Evolutionary conservation across 805 yeast species (phyloP), one percentile per base, ranked within the genome.

Genomic region (Cyberlindnera xishuangbannaensis): DNA sequence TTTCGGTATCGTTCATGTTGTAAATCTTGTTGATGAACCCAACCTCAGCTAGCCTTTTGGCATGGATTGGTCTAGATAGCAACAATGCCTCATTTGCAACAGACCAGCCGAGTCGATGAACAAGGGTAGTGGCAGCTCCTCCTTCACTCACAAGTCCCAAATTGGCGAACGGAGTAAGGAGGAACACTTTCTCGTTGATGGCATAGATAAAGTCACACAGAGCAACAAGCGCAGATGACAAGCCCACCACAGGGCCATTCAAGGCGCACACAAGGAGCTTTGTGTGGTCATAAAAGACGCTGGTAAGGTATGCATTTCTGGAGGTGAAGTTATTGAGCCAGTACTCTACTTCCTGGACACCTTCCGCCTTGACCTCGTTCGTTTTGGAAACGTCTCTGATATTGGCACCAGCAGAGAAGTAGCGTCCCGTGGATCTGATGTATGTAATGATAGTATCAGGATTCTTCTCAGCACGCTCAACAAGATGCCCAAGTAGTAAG

Each of bases 181-280:
- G 51, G 39, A 76, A 71, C 31, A 73, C 69, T 24, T 68, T 62
- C 28, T 67, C 71, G 47, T 78, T 74, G 44, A 68, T 71, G 11
- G 80, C 78, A 51, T 83, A 85, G 8, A 86, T 67, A 39, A 86
- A 65, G 58, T 86, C 96, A 57, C 83, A 76, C 34, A 82, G 60
- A n/a, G 80, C 72, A 10, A 84, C 78, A 33, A 86, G 56, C 0
- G 87, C 86, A 3, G 88, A 76, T 20, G 78, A 64, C 38, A 86
- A 67, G 0, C 96, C 96, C 38, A 86, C 71, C 5, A 76, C 94
- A 0, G 96, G 95, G 1, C 96, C 96, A 53, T 86, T 86, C 37
- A 86, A 64, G 4, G 86, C 88, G 27, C 75, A 73, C 18, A 77
- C 77, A 23, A 86, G 60, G 7, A 84, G 65, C 53, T 86, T 86